phyloP scores from a whole-genome alignment of 2,329 filamentous ascomycete species.

The Graphiopsis chlorocephala region DNA sequence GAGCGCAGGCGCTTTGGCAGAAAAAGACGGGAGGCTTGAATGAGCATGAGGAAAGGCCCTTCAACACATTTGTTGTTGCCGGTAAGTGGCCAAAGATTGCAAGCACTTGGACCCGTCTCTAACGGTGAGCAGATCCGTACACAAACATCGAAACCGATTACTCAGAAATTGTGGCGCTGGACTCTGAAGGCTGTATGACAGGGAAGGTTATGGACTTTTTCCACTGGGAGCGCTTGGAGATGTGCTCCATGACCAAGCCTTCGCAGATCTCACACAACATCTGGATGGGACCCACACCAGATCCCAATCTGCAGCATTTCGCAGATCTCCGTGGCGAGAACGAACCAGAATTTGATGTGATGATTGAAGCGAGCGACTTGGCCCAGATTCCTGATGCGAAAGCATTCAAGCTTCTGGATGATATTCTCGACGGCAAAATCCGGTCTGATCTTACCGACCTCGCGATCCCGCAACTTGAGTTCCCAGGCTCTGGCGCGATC shows the following conservation, averaged over 20 bases:
- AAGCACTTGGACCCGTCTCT: not conserved
- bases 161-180: constrained; percentile 69
- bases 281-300: constrained; percentile 84
- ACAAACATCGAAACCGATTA: constrained; percentile 68
- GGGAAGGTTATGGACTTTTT: constrained; percentile 84
- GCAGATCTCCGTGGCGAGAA: constrained; percentile 46
- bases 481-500: constrained; percentile 92
- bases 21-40: constrained; percentile 56
- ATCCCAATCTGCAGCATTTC: constrained; percentile 43
- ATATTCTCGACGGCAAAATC: constrained; percentile 41
- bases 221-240: constrained; percentile 83
- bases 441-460: constrained; percentile 39
- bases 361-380: constrained; percentile 85
- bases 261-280: constrained; percentile 88
- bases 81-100: constrained; percentile 42
- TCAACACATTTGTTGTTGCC: constrained; percentile 79
- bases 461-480: constrained; percentile 64
- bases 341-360: constrained; percentile 60
- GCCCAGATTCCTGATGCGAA: constrained; percentile 70
- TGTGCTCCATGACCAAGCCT: constrained; percentile 88
- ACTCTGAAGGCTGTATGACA: constrained; percentile 68
- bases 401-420: constrained; percentile 62
- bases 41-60: constrained; percentile 49
- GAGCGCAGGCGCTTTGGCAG: constrained; percentile 74
- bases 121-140: constrained; percentile 54